A percentile compares a stretch with the other conserved stretches of the same genome.
phyloP scores from a whole-genome alignment of 345 rosid species.

The Streptanthus diversifolius region DNA sequence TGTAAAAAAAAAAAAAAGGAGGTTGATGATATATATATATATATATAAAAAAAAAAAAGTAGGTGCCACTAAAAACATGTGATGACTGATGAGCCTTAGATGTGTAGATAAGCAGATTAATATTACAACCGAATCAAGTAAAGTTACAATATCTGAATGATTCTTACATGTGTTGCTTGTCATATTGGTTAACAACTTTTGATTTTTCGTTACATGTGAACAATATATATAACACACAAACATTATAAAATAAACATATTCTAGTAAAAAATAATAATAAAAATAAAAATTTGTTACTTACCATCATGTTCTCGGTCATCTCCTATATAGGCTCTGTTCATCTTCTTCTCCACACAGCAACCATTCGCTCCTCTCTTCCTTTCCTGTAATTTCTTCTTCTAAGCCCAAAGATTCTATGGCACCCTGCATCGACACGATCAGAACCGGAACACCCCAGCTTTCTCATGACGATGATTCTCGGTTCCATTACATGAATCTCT shows the following conservation, averaged over 20 bases:
- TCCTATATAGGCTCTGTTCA: conserved; percentile 22
- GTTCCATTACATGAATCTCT: conserved; percentile 33
- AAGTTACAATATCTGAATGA: neutral
- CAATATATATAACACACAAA: neutral
- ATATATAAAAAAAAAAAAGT: no score
- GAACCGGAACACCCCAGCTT: conserved; percentile 23
- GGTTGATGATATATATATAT: conserved; percentile 17
- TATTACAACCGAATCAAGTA: neutral
- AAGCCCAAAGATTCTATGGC: conserved; percentile 46
- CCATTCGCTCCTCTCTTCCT: neutral
- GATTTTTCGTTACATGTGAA: neutral
- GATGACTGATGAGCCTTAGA: neutral
- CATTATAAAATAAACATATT: neutral
- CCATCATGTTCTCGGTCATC: neutral
- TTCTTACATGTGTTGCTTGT: neutral
- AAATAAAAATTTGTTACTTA: neutral
- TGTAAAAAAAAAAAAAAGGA: neutral
- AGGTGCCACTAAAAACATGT: conserved; percentile 35
- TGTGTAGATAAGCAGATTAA: conserved; percentile 2
- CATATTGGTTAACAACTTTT: neutral
- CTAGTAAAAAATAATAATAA: neutral
- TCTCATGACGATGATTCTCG: conserved; percentile 36
- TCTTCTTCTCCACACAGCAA: conserved; percentile 4
- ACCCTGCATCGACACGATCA: conserved; percentile 51
- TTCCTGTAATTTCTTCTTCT: neutral